Evolutionary conservation across 2,329 filamentous ascomycete species (phyloP).

Genomic region (Triangularia setosa): DNA sequence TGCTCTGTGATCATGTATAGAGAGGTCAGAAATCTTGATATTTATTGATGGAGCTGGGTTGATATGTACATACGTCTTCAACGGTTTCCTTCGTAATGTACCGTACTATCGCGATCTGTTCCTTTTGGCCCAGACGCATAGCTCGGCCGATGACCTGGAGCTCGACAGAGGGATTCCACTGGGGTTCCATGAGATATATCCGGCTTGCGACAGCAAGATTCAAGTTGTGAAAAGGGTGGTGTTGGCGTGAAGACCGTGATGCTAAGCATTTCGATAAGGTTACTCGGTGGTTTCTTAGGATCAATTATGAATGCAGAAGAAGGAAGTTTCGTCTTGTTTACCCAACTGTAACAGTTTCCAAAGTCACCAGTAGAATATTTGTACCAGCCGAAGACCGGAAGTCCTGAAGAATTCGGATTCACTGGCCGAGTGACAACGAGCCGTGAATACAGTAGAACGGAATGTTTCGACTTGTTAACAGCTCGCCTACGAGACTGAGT

Average conservation of each 20-base stretch:
- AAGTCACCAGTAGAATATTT: background rate
- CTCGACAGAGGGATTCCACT: constrained; percentile 15
- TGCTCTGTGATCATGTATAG: background rate
- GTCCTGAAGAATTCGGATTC: background rate
- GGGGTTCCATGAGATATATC: constrained; percentile 12
- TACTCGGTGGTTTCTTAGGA: too few species aligned
- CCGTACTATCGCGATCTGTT: constrained; percentile 9
- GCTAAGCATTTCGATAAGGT: too few species aligned
- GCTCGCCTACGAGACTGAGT: background rate
- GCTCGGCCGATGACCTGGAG: constrained; percentile 11
- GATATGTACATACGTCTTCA: constrained; percentile 3
- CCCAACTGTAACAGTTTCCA: background rate
- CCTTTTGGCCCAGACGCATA: constrained; percentile 8
- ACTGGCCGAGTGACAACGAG: background rate
- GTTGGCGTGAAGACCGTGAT: background rate
- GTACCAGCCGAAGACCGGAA: background rate
- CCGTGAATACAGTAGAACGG: background rate
- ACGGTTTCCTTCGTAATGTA: constrained; percentile 11
- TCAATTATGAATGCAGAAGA: background rate
- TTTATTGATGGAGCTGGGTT: background rate
- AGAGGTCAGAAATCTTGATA: background rate
- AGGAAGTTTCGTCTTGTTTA: background rate
- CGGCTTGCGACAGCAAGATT: constrained; percentile 26
- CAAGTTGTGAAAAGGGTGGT: background rate
- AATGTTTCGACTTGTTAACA: background rate